Base-by-base conservation (phyloP, 305 asterid species). In the Rubia balearica region DNA sequence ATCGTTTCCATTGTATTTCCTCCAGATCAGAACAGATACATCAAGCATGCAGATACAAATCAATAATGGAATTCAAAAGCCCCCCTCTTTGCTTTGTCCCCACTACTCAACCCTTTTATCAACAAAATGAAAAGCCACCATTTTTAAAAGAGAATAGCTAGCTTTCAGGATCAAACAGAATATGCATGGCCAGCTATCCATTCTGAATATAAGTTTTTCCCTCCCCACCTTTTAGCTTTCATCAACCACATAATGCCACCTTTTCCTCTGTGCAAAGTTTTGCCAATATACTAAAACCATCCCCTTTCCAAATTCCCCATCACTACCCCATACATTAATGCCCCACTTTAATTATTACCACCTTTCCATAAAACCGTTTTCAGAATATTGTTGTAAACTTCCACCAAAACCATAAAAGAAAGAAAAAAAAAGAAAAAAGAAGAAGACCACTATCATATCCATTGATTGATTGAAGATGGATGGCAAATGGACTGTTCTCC, bases 381-480 rank as follows among this genome's bases (percentile, higher is more conserved):
- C 36, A 45, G 62, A 45, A 69, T 38, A 17, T 6, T 64, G 12
- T 64, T 59, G 8, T 33, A 36, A 21, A 53, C 45, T 69, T 38
- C 57, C 73, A 69, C 21, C 21, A 21, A 49, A 55, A 57, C 62
- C 24, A 22, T 9, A 62, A 43, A 55, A 40, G 33, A 24, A 24
- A 43, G 0, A 4, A 1, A 14, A 48, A 13, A 2, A 14, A 3
- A 13, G 5, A 48, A 48, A 48, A 13, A 48, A 48, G 55, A 14
- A 48, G 19, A 48, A 5, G n/a, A 48, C n/a, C 19, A 62, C 43
- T 40, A 77, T 92, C 95, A 92, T 74, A 89, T 83, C 96, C 95
- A 92, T 80, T 91, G 92, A 73, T 86, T 85, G 81, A 92, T 78
- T 36, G 96, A 81, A 60, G 97, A 72, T 63, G 91, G 96, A 75